phyloP scores from a whole-genome alignment of 441 rosid species.

The Lepidium campestre region DNA sequence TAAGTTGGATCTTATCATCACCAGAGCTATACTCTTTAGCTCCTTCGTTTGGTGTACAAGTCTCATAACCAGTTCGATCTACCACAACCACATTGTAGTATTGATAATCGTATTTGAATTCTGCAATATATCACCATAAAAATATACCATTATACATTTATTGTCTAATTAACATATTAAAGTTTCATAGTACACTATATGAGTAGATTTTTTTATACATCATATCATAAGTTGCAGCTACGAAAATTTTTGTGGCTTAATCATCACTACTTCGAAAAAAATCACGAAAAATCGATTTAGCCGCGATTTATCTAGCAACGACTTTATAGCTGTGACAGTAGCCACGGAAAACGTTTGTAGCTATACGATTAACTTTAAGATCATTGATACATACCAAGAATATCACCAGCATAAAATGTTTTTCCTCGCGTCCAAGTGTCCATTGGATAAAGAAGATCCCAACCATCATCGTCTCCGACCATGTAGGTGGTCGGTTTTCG shows the following conservation, averaged over 20 bases:
- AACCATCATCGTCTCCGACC: slow-evolving; percentile 15
- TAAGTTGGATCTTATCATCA: not conserved
- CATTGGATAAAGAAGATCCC: not conserved
- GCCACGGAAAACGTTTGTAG: too few relatives aligned
- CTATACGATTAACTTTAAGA: not conserved
- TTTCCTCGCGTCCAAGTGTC: slow-evolving; percentile 16
- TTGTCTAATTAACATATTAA: too few relatives aligned
- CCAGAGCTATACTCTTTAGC: not conserved
- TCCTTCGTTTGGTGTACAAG: not conserved
- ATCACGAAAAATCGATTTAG: too few relatives aligned
- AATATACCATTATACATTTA: too few relatives aligned
- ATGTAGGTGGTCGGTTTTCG: not conserved
- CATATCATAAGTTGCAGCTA: too few relatives aligned
- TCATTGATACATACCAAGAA: slow-evolving; percentile 13
- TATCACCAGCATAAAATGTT: slow-evolving; percentile 25
- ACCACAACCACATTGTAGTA: not conserved
- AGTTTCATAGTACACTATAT: too few relatives aligned
- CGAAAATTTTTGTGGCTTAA: too few relatives aligned
- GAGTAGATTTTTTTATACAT: too few relatives aligned
- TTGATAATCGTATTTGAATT: not conserved
- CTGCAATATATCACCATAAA: not conserved
- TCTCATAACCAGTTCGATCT: slow-evolving; percentile 7
- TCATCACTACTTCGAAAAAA: too few relatives aligned
- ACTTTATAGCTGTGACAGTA: too few relatives aligned
- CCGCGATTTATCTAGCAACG: too few relatives aligned